Base-by-base conservation (phyloP, 805 yeast species). In the Wickerhamomyces xylosicus region DNA sequence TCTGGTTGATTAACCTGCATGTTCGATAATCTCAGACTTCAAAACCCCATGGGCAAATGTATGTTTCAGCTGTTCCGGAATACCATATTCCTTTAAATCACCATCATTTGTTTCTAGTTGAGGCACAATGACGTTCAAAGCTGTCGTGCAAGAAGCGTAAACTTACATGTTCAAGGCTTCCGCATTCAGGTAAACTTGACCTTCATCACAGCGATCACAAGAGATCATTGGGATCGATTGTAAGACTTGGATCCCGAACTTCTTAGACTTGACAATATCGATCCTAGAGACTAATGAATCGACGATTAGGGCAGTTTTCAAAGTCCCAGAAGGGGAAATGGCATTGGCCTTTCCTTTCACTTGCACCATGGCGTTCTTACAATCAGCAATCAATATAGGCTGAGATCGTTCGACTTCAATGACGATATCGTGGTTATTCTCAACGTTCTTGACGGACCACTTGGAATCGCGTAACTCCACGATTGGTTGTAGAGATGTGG, bases 31-130 rank as follows among this genome's bases (percentile, higher is more conserved):
- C 34, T 72, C 69, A 48, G 85, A 76, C 27, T 69, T 66, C 44
- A 89, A 60, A 53, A 73, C 72, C 21, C 90, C 92, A 39, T 57
- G 54, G 34, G 62, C 58, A 45, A 85, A 66, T 15, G 73, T 67
- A 61, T 86, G 95, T 54, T 76, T 74, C 61, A 92, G 72, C 65
- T 92, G 98, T 62, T 92, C 99, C 8, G 97, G 96, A 33, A 84
- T 74, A 8, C 95, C 79, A 39, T 77, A 64, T 61, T 92, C 99
- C 39, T 68, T 73, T 61, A 72, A 79, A 57, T 90, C 95, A 35
- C 66, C 82, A 31, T 77, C 85, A 18, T 70, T 74, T n/a, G n/a
- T n/a, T n/a, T n/a, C n/a, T n/a, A n/a, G n/a, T 35, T 71, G 72
- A 20, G 95, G 95, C 34, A 85, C 70, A 54, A 89, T 85, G 49